Evolutionary conservation across 2,329 filamentous ascomycete species (phyloP), one percentile per base, ranked within the genome.

Genomic region (Talaromyces sp.): DNA sequence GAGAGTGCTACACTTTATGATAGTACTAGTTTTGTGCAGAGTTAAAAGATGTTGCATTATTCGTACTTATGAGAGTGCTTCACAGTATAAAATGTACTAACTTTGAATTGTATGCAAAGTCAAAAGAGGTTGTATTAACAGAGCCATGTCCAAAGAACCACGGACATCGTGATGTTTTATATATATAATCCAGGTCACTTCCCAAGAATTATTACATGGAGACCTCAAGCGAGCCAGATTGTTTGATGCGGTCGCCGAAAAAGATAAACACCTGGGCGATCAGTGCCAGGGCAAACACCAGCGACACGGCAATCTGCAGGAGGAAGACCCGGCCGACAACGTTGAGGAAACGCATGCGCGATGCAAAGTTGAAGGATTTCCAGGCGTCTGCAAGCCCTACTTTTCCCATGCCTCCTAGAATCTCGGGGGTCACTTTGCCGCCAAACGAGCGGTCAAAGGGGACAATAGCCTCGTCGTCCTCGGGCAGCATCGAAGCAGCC

Each of bases 381-480:
- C 91, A 92, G 1, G 91, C 92, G 67, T 93, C 88, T 55, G 84
- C 73, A 69, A 93, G 83, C 46, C 88, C 84, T 63, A 90, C 81
- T 65, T 85, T 86, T 65, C 90, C 89, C 64, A 81, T 84, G 58
- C 89, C 90, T 61, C 85, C 87, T n/a, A 91, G 79, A 55, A 91
- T 82, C 62, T 85, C 83, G n/a, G 90, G 87, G 65, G 88, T 85
- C 29, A 93, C 85, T 71, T 87, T 88, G 67, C 90, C 90, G 64
- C 83, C 85, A 69, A 95, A 95, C 31, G 88, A 88, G 65, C 92
- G 89, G 80, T 97, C 93, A 69, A 97, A 96, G 32, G 91, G 88
- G 38, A 97, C 87, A 65, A 97, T 89, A 27, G 90, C 86, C 76
- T 95, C 88, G 65, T 92, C 84, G 19, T 90, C 87, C 61, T 91